A percentile compares a stretch with the other conserved stretches of the same genome.
These are phyloP conservation scores for Calocybe gangraenosa DNA, from an alignment of 768 basidiomycete species.

Conservation along the genomic window DNA sequence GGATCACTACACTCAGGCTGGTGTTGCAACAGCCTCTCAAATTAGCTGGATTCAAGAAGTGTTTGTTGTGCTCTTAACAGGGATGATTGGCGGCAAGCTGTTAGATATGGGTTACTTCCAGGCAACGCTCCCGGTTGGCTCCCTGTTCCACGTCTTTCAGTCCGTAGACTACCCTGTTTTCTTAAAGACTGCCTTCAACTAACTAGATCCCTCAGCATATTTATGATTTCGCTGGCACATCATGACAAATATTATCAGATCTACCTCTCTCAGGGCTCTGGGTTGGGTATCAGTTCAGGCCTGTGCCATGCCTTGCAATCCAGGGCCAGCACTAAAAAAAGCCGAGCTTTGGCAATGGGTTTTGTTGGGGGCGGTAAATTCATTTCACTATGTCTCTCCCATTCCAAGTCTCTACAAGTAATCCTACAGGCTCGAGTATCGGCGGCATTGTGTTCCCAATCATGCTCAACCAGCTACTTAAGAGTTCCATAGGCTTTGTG, in stretches of 20 bases:
- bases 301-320: slow-evolving; percentile 40
- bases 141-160: slow-evolving; percentile 24
- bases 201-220: slow-evolving; percentile 13
- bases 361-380: slow-evolving; percentile 30
- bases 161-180: slow-evolving; percentile 10
- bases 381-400: background rate
- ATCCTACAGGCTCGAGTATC: slow-evolving; percentile 15
- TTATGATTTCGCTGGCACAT: slow-evolving; percentile 27
- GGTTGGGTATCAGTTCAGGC: slow-evolving; percentile 41
- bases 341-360: slow-evolving; percentile 46
- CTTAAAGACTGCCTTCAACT: background rate
- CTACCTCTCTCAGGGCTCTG: slow-evolving; percentile 39
- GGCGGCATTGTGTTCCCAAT: slow-evolving; percentile 31
- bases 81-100: slow-evolving; percentile 25
- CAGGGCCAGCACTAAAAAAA: slow-evolving; percentile 45
- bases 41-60: slow-evolving; percentile 34
- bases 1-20: slow-evolving; percentile 20
- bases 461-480: slow-evolving; percentile 29
- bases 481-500: slow-evolving; percentile 23
- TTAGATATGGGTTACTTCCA: slow-evolving; percentile 34
- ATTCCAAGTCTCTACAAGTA: background rate
- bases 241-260: slow-evolving; percentile 32
- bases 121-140: slow-evolving; percentile 19
- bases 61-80: slow-evolving; percentile 23
- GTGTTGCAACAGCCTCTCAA: slow-evolving; percentile 17